phyloP scores from a whole-genome alignment of 257 asterid genomes.

The Cinchona pubescens region DNA sequence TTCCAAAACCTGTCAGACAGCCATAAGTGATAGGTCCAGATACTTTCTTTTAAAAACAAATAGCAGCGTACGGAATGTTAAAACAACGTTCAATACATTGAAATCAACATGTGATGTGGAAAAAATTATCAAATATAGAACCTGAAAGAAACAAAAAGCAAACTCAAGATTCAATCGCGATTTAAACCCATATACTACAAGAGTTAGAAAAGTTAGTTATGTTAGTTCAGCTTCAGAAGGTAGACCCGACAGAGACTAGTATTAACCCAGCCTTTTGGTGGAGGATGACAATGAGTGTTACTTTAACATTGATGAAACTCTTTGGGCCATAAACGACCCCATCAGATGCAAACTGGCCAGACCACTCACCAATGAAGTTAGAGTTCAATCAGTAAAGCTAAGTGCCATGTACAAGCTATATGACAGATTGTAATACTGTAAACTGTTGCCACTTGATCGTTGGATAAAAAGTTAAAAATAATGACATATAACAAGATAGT shows the following conservation, averaged over 20 bases:
- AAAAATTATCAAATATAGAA: not conserved
- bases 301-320: not conserved
- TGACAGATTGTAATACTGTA: not conserved
- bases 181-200: not conserved
- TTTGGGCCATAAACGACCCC: not conserved
- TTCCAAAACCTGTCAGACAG: slow-evolving; percentile 63
- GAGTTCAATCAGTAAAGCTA: not conserved
- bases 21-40: not conserved
- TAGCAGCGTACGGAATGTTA: no score
- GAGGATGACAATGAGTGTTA: not conserved
- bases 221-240: not conserved
- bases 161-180: not conserved
- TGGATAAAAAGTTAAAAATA: not conserved
- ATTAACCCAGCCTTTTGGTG: no score
- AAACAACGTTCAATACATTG: not conserved
- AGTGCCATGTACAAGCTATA: not conserved
- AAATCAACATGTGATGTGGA: not conserved
- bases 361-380: not conserved
- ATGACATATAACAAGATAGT: not conserved
- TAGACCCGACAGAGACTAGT: not conserved
- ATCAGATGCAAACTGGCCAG: not conserved
- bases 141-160: not conserved
- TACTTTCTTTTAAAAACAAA: not conserved
- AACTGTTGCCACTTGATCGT: not conserved
- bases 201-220: not conserved